Conservation (phyloP, 2,329 filamentous ascomycete species). For the Verticillium zaregamsianum region DNA sequence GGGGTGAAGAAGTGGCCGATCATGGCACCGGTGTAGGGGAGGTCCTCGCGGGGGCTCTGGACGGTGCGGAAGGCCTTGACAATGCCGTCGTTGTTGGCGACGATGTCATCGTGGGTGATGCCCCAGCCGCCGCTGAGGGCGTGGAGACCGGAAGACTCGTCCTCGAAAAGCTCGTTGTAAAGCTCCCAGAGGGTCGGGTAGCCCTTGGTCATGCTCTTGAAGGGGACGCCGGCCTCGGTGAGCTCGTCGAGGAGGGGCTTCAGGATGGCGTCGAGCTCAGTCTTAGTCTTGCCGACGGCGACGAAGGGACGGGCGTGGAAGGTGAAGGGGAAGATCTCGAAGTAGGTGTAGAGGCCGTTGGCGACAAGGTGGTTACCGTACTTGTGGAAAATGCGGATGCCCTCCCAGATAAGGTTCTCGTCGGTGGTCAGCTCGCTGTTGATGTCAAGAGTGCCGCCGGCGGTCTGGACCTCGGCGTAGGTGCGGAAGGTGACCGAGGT, state of each 20-base stretch:
- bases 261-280: constrained; percentile 28
- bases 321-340: constrained; percentile 32
- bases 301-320: constrained; percentile 34
- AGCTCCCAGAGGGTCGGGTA: constrained; percentile 29
- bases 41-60: constrained; percentile 19
- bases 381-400: constrained; percentile 42
- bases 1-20: constrained; percentile 34
- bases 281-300: constrained; percentile 28
- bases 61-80: constrained; percentile 29
- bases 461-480: constrained; percentile 37
- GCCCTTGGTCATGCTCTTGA: constrained; percentile 21
- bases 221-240: constrained; percentile 19
- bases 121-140: constrained; percentile 33
- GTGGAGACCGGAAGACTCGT: constrained; percentile 26
- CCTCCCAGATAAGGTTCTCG: constrained; percentile 40
- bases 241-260: constrained; percentile 29
- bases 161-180: constrained; percentile 32
- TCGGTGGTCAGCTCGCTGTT: constrained; percentile 29
- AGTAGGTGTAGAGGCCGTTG: constrained; percentile 37
- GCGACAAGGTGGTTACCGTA: constrained; percentile 35
- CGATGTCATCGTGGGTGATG: constrained; percentile 29
- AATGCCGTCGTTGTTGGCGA: constrained; percentile 27
- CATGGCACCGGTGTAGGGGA: constrained; percentile 21
- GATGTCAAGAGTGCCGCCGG: constrained; percentile 37
- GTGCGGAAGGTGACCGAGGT: constrained; percentile 49